Conservation (phyloP, 2,329 filamentous ascomycete species). For the Talaromyces sp. region DNA sequence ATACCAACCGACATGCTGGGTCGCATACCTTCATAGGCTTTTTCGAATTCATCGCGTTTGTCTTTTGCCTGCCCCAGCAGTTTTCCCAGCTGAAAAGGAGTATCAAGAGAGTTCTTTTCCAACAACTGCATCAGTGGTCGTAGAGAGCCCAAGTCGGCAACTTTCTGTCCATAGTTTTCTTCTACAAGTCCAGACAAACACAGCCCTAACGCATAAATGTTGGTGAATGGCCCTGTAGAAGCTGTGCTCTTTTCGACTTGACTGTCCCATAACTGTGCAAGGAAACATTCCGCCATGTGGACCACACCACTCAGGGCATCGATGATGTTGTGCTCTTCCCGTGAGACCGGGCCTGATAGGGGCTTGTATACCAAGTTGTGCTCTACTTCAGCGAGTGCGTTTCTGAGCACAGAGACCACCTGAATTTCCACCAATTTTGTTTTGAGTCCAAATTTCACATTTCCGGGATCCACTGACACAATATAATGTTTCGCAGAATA, state of each 20-base stretch:
- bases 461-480: not conserved
- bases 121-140: not conserved
- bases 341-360: not conserved
- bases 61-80: not conserved
- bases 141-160: not conserved
- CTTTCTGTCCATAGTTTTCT: not conserved
- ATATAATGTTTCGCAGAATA: slow-evolving; percentile 1
- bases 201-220: not conserved
- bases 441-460: not conserved
- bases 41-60: not conserved
- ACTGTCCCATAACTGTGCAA: not conserved
- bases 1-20: not conserved
- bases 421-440: slow-evolving; percentile 21
- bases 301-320: not conserved
- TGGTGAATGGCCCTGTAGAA: not conserved
- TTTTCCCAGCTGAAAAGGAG: not conserved
- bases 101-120: not conserved
- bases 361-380: slow-evolving; percentile 25
- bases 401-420: slow-evolving; percentile 20
- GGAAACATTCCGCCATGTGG: not conserved
- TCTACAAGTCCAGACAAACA: not conserved
- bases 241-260: not conserved
- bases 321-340: not conserved
- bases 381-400: slow-evolving; percentile 23
- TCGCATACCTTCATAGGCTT: not conserved